These are phyloP conservation scores for Monosporozyma unispora DNA, from an alignment of 805 yeast species.

Conservation along the genomic window DNA sequence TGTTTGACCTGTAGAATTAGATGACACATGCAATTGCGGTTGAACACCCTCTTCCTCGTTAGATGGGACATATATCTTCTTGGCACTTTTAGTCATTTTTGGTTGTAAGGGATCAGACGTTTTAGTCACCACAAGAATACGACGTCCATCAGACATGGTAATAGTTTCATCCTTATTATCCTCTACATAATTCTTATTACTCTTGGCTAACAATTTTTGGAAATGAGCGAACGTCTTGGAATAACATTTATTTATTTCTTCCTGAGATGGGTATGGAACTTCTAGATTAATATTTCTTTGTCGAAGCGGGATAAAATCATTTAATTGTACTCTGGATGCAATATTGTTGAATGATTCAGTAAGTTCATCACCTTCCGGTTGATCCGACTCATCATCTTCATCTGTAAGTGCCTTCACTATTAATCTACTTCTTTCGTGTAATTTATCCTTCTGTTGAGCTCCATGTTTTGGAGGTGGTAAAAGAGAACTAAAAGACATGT, in stretches of 20 bases:
- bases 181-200: slow-evolving; percentile 32
- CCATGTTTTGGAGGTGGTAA: slow-evolving; percentile 20
- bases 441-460: background rate
- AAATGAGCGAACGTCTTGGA: slow-evolving; percentile 43
- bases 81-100: slow-evolving; percentile 49
- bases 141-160: slow-evolving; percentile 43
- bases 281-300: slow-evolving; percentile 34
- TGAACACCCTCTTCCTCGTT: slow-evolving; percentile 3
- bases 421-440: background rate
- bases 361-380: background rate
- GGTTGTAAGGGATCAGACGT: slow-evolving; percentile 79
- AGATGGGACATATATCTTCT: slow-evolving; percentile 43
- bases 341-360: background rate
- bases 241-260: slow-evolving; percentile 39
- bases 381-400: background rate
- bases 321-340: slow-evolving; percentile 32
- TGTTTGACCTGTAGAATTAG: background rate
- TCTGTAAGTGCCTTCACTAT: background rate
- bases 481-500: slow-evolving; percentile 17
- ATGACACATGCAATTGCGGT: slow-evolving; percentile 1
- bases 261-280: slow-evolving; percentile 39
- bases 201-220: background rate
- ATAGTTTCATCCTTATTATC: slow-evolving; percentile 34
- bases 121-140: slow-evolving; percentile 7
- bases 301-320: slow-evolving; percentile 55